A percentile compares a stretch with the other conserved stretches of the same genome.
Conservation (phyloP, 169 alveolate species). For the Ichthyophthirius multifiliis region DNA sequence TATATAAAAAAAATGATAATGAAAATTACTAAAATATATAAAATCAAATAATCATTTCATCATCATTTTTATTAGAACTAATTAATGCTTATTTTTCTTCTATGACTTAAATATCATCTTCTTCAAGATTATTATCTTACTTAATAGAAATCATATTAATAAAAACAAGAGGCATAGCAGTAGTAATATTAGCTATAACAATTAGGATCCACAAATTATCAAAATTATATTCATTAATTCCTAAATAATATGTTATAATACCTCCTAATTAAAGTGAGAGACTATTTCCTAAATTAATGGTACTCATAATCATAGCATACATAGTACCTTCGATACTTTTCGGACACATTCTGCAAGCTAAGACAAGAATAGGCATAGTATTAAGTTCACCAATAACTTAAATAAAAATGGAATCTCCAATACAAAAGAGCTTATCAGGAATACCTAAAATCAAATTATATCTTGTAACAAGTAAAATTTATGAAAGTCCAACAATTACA, state of each 20-base stretch:
- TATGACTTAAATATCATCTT: no score
- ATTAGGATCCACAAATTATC: conserved; percentile 86
- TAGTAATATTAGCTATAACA: conserved; percentile 81
- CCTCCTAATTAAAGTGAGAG: conserved; percentile 59
- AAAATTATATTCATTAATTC: conserved; percentile 90
- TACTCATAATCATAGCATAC: conserved; percentile 94
- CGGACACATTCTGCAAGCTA: conserved; percentile 94
- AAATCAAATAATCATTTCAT: no score
- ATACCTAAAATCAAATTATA: conserved; percentile 83
- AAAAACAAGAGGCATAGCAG: conserved; percentile 64
- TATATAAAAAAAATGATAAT: no score
- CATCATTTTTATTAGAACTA: no score
- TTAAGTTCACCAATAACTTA: conserved; percentile 86
- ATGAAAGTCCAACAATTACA: conserved; percentile 42
- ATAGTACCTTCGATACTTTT: conserved; percentile 96
- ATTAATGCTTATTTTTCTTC: no score
- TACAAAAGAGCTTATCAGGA: conserved; percentile 87
- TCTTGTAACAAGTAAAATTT: conserved; percentile 87
- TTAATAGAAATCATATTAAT: conserved; percentile 14
- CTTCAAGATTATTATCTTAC: no score
- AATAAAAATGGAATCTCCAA: conserved; percentile 89
- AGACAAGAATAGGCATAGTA: conserved; percentile 92
- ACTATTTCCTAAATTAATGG: conserved; percentile 91
- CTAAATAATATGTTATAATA: conserved; percentile 55
- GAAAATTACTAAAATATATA: no score